These are phyloP conservation scores for Quercus engelmannii DNA, from an alignment of 306 rosid species.

Conservation along the genomic window DNA sequence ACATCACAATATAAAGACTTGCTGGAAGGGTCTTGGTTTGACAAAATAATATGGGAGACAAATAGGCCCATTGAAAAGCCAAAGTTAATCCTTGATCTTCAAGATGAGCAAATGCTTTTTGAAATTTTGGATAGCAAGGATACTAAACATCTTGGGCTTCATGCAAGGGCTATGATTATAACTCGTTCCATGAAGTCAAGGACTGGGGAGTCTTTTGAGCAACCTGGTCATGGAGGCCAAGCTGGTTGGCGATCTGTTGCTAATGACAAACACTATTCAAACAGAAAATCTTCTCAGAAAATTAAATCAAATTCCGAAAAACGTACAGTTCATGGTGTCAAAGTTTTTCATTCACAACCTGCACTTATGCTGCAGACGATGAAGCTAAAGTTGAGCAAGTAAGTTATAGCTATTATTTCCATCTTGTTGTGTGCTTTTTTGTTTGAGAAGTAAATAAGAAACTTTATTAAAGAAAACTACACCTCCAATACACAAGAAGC, in stretches of 20 bases:
- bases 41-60: constrained; percentile 80
- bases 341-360: constrained; percentile 89
- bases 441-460: no score
- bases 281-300: constrained; percentile 87
- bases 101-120: constrained; percentile 95
- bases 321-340: constrained; percentile 85
- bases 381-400: constrained; percentile 96
- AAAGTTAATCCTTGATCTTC: constrained; percentile 89
- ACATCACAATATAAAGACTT: constrained; percentile 67
- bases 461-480: no score
- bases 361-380: constrained; percentile 88
- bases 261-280: constrained; percentile 88
- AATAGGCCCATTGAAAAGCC: constrained; percentile 52
- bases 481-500: no score
- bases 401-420: constrained; percentile 18
- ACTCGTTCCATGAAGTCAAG: constrained; percentile 46
- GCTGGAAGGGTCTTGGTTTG: constrained; percentile 81
- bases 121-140: constrained; percentile 76
- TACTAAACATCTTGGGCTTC: constrained; percentile 60
- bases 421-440: neutral
- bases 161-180: constrained; percentile 90
- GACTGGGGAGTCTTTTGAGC: constrained; percentile 61
- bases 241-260: constrained; percentile 83
- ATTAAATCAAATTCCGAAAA: constrained; percentile 87
- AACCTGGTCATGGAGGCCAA: constrained; percentile 75